Evolutionary conservation across 768 basidiomycete genomes (phyloP), one percentile per base, ranked within the genome.

Genomic region (Leccinum ochraceum): DNA sequence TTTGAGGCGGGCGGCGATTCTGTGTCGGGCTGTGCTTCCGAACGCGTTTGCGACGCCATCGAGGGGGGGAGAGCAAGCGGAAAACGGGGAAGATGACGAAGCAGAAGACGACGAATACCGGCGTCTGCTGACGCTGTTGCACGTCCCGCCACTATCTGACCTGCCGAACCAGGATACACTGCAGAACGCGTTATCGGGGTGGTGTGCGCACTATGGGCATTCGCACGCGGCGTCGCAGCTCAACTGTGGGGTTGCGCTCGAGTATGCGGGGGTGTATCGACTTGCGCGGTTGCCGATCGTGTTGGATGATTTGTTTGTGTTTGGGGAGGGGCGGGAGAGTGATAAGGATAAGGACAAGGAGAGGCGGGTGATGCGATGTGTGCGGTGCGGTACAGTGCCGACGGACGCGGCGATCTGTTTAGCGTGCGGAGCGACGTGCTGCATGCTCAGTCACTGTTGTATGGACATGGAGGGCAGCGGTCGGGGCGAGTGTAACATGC

Each of bases 371-470:
- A 78, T 94, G 76, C 82, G 80, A 37, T 99, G 97, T 72, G 74
- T 74, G 20, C 81, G 84, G 37, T 99, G 97, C 74, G 80, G 84
- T 39, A 91, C 86, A 0, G 85, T 90, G 20, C 94, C 95, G 0
- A 76, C 79, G 10, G 93, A 92, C 66, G 92, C 93, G 20, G 97
- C 95, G 0, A 86, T 99, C 2, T 99, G 97, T 72, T 73, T 98
- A 62, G 80, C 95, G 54, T 99, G 97, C 65, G 97, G 97, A 0
- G 79, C 85, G 53, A 86, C 89, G 14, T 86, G 90, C 10, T 98
- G 97, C 70, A 83, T 95, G 79, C 90, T 94, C 71, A 93, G 92
- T 65, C 88, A 95, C 63, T 99, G 97, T 69, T 99, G 97, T 71
- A 78, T 81, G 64, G 94, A 94, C 63, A 67, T 74, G 54, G 81